Conservation (phyloP, 2,329 filamentous ascomycete species). For the Sporothrix pseudoabietina region DNA sequence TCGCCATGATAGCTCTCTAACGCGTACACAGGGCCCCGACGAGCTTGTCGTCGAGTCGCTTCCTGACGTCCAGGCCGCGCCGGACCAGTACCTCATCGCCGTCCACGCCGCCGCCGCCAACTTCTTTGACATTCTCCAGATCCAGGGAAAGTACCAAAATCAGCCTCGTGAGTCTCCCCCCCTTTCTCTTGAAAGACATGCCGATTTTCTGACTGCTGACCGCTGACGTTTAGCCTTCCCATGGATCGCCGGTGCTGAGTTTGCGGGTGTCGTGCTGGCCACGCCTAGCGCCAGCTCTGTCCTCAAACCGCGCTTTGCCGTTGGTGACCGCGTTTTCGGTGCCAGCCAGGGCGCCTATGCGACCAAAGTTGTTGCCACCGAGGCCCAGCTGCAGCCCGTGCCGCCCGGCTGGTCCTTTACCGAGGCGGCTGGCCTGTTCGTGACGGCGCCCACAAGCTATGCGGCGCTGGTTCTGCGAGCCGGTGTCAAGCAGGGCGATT, state of each 20-base stretch:
- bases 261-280: constrained; percentile 74
- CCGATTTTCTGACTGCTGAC: background rate
- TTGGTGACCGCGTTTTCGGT: constrained; percentile 84
- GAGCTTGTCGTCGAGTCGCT: constrained; percentile 76
- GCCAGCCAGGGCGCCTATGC: constrained; percentile 85
- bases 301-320: constrained; percentile 61
- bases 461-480: constrained; percentile 79
- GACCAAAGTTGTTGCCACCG: constrained; percentile 68
- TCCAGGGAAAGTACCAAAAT: constrained; percentile 92
- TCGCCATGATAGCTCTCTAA: background rate
- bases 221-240: constrained; percentile 61
- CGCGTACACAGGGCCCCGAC: constrained; percentile 63
- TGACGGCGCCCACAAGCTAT: constrained; percentile 90
- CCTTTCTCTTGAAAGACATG: background rate
- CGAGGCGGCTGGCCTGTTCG: constrained; percentile 85
- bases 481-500: constrained; percentile 75
- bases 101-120: constrained; percentile 88
- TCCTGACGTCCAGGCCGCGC: constrained; percentile 70
- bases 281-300: constrained; percentile 52
- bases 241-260: constrained; percentile 86
- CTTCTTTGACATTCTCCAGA: constrained; percentile 96
- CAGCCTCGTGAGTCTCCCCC: constrained; percentile 63
- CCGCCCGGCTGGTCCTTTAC: constrained; percentile 80
- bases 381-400: constrained; percentile 70
- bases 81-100: constrained; percentile 80